Percentiles rank a stretch among this genome's conserved stretches.
phyloP scores from a whole-genome alignment of 106 monocot genomes.

The Amphibolis antarctica region DNA sequence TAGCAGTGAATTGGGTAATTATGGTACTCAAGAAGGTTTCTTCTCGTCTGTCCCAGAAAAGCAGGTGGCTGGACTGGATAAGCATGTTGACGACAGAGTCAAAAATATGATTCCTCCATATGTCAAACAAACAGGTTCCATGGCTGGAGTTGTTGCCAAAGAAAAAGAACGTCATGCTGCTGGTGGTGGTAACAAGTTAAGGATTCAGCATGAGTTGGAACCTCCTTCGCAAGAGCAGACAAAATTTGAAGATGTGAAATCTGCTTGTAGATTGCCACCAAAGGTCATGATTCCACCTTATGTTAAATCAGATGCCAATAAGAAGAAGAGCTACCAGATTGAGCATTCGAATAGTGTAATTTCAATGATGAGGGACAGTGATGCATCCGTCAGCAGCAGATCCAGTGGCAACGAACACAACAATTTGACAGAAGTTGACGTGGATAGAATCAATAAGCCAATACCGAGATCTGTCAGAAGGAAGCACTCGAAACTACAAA shows the following conservation, averaged over 20 bases:
- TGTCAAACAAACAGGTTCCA: constrained; percentile 1
- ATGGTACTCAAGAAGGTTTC: background rate
- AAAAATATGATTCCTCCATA: constrained; percentile 3
- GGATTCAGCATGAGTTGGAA: background rate
- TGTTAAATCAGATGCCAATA: background rate
- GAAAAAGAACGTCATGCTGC: background rate
- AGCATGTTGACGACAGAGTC: background rate
- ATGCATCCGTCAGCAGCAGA: background rate
- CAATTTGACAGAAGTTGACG: background rate
- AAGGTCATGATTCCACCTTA: constrained; percentile 6
- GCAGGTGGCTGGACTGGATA: background rate
- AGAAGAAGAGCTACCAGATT: constrained; percentile 1
- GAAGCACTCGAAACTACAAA: constrained; percentile 4
- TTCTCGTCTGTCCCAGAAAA: background rate
- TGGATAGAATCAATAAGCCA: background rate
- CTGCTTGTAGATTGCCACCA: background rate
- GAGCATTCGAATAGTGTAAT: background rate
- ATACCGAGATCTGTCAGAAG: constrained; percentile 9
- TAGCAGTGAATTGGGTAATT: background rate
- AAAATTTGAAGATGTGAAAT: background rate
- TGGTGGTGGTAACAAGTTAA: background rate
- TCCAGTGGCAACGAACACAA: background rate
- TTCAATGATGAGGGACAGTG: background rate
- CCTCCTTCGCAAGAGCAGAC: background rate
- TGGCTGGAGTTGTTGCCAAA: background rate